Base-by-base conservation (phyloP, 331 rosid genomes). In the Rhamnella rubrinervis region DNA sequence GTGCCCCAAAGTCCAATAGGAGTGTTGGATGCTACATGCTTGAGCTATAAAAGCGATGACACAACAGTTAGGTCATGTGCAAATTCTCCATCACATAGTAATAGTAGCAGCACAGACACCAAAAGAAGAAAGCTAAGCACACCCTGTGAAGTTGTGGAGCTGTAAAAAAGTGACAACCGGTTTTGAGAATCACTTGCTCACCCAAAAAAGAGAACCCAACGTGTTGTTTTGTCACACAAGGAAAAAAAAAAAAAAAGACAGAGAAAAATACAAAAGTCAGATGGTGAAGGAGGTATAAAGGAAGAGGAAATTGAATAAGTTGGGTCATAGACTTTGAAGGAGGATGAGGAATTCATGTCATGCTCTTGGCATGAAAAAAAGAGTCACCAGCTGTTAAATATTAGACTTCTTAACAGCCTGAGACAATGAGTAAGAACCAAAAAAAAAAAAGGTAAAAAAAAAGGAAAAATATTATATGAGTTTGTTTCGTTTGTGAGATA, bases 41-140 rank as follows among this genome's bases (percentile, higher is more conserved):
- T 89, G 67, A 91, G 93, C 93, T 85, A 85, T 81, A 95, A 77
- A 79, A 91, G 87, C 71, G 87, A 89, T 79, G 97, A 84, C 52
- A 78, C 78, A 57, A 75, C 85, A 73, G 85, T 62, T 77, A 87
- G 76, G 78, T 89, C 96, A 73, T 89, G 86, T 80, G 84, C 84
- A 75, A 84, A 77, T 46, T 81, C 93, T 72, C 80, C 93, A 70
- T 82, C 95, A 56, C 87, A 83, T 7, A 77, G 35, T 80, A 31
- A 31, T 4, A 3, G 5, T 31, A 31, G 35, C 35, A 71, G 71
- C 73, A 82, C 96, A 12, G 85, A 82, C 62, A 77, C 95, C 63
- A 95, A 95, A 79, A 85, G 97, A 82, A 91, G 99, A 84, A 95
- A 85, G 87, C 81, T 87, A 79, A 89, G 82, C 90, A 83, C 83